Evolutionary conservation across 352 stramenopile species (phyloP), one percentile per base, ranked within the genome.

Genomic region (Phytopythium oedochilum): DNA sequence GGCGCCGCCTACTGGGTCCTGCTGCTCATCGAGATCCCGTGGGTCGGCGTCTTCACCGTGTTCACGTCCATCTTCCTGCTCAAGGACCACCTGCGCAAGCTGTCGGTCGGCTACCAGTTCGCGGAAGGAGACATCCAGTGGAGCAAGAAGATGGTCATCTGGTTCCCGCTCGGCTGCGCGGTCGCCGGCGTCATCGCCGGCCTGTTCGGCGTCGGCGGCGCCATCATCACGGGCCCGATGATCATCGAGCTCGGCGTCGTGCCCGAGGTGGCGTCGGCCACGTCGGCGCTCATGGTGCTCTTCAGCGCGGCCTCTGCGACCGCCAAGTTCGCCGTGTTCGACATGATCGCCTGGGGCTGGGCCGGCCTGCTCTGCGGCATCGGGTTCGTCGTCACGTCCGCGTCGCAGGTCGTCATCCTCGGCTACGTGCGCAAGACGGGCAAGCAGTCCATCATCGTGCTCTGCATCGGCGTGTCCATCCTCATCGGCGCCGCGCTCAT

Each of bases 291-390:
- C 25, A 70, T 86, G 55, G 73, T 86, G 56, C 50, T 89, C 44
- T 89, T 80, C 60, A 78, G 71, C 20, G 73, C 75, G 14, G 73
- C 74, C 10, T 68, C 74, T 15, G 72, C 77, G 8, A 78, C 74
- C 18, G 64, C 66, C 55, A 81, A 88, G 60, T 85, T 80, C 40
- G 68, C 70, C 38, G 55, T 86, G 20, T 82, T 83, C 46, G 57
- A 75, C 36, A 66, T 79, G 68, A 73, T 86, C 59, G 57, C 65
- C 17, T 88, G 71, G 67, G 72, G 82, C 56, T 88, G 75, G 72
- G 66, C 62, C 8, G 53, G 55, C 9, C 31, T 79, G 38, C 55
- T 86, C 35, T 80, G 62, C 29, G 63, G 22, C 0, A 29, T 88
- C 7, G 66, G 70, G 18, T 83, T 86, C 26, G 51, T 78, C 35